Conservation (phyloP, 1,284 basidiomycete genomes). For the Apiotrichum gracile region DNA sequence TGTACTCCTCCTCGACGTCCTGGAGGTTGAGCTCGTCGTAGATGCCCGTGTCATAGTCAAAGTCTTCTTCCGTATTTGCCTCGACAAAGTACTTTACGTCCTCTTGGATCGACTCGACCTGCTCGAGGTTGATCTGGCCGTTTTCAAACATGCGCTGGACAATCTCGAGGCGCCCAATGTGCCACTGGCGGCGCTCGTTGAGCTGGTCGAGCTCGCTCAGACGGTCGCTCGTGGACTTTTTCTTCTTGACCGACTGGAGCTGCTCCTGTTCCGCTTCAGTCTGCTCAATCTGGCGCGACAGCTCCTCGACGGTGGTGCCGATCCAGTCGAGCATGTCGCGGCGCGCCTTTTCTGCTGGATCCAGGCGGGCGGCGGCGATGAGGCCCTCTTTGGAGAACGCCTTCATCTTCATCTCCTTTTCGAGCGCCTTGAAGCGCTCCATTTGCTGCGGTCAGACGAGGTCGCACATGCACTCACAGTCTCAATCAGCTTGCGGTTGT, state of each 20-base stretch:
- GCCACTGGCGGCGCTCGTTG: constrained; percentile 95
- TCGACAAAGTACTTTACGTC: constrained; percentile 97
- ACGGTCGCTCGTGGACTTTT: constrained; percentile 62
- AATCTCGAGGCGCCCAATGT: constrained; percentile 86
- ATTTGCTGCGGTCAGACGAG: constrained; percentile 70
- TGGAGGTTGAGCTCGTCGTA: constrained; percentile 98
- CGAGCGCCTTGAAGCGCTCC: constrained; percentile 99
- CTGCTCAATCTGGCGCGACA: constrained; percentile 86
- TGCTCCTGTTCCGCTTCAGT: constrained; percentile 92
- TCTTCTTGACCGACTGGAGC: constrained; percentile 69
- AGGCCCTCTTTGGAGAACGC: constrained; percentile 99
- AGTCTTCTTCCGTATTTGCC: constrained; percentile 92
- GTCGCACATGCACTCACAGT: constrained; percentile 60
- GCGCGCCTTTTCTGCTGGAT: constrained; percentile 96
- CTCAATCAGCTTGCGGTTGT: constrained; percentile 94
- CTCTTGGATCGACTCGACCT: constrained; percentile 78
- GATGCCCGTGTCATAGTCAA: constrained; percentile 94
- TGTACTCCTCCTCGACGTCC: constrained; percentile 71
- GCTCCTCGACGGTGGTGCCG: constrained; percentile 80
- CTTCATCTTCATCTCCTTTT: constrained; percentile 99
- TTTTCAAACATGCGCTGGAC: constrained; percentile 92
- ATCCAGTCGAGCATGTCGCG: constrained; percentile 83
- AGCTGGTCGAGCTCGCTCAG: constrained; percentile 76
- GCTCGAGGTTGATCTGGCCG: constrained; percentile 76
- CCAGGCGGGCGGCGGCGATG: constrained; percentile 86